Base-by-base conservation (phyloP, 768 basidiomycete species). In the Trametes cinnabarina region DNA sequence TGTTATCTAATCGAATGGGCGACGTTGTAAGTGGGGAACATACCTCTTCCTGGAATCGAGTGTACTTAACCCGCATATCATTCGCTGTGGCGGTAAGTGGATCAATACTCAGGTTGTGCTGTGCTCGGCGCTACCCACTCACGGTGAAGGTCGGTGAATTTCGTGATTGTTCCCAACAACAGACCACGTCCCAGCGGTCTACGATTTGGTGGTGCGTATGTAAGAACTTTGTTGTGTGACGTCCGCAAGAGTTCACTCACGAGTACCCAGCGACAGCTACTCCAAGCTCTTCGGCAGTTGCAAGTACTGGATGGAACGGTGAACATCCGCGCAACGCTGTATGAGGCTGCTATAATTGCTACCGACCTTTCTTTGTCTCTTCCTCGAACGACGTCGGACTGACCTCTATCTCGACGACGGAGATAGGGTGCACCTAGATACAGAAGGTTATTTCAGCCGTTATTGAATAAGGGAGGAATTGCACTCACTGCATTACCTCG, bases 351-450 rank as follows among this genome's bases (percentile, higher is more conserved):
- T n/a, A 2, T 32, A 9, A 1, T 2, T n/a, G 3, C 14, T 3
- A 25, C 35, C 15, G 47, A 76, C 76, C 77, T n/a, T 76, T 72
- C 60, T 74, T 76, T 15, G 81, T 77, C 44, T 82, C 74, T 15
- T 74, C 71, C 59, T 82, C 81, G 50, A 82, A 83, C 3, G 78
- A 73, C 75, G 81, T 85, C 2, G 82, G 78, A 60, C 83, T 86
- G 41, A 85, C 70, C 67, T 89, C 88, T 50, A 88, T 85, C 68
- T 89, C 86, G 9, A 83, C 81, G 17, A 80, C 74, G n/a, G 81
- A 75, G 54, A 87, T 76, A 3, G 80, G 82, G 35, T 79, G 72
- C 8, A 85, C 74, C 55, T 57, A 30, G 7, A 25, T 23, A 6
- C 20, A 15, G 3, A 3, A 25, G 3, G 9, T 7, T 14, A 22